phyloP scores from a whole-genome alignment of 148 eudicot genomes.

The Diospyros kaki region DNA sequence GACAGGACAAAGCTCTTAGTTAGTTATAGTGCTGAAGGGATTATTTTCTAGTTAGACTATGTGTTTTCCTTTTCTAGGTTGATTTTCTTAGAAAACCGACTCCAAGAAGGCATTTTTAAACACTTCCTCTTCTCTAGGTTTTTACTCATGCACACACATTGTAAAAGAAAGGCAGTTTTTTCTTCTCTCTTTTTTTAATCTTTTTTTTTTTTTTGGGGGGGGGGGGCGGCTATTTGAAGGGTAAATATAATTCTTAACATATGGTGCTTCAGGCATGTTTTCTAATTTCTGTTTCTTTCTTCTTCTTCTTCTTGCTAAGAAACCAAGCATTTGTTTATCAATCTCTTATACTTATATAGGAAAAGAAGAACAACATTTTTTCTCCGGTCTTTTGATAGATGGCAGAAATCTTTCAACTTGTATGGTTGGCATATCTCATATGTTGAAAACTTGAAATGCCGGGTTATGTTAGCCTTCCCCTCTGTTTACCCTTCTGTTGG shows the following conservation, averaged over 20 bases:
- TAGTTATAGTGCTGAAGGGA: background rate
- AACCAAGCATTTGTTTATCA: background rate
- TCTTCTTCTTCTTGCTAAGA: no score
- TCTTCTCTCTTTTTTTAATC: no score
- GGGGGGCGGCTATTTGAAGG: no score
- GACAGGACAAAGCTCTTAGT: background rate
- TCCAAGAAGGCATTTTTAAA: background rate
- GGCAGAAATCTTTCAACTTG: constrained; percentile 3
- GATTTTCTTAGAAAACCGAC: background rate
- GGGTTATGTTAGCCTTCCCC: background rate
- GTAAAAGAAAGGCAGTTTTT: background rate
- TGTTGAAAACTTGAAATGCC: background rate
- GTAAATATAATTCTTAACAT: no score
- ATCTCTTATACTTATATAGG: no score
- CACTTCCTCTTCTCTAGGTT: no score
- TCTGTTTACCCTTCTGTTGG: background rate
- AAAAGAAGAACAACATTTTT: no score
- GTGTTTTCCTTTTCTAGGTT: background rate
- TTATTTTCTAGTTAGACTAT: background rate
- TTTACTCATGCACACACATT: no score
- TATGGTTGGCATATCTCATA: background rate
- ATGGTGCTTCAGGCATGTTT: no score
- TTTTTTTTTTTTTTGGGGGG: no score
- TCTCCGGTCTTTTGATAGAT: background rate
- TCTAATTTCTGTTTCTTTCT: no score